phyloP scores from a whole-genome alignment of 768 basidiomycete genomes.

The Sistotremastrum niveocremeum region DNA sequence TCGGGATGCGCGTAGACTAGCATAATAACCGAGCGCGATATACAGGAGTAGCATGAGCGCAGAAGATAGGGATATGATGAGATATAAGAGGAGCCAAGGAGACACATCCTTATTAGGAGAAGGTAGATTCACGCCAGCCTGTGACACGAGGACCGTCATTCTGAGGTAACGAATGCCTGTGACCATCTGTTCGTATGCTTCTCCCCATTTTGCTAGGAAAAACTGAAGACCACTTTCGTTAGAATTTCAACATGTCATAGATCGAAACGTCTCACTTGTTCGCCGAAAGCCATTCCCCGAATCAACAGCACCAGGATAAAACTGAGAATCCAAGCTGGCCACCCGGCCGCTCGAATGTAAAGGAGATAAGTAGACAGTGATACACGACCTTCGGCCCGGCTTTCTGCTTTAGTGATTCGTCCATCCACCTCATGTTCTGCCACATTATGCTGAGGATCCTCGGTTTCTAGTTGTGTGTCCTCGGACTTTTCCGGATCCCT shows the following conservation, averaged over 20 bases:
- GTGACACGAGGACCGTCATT: not conserved
- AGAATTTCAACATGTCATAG: not conserved
- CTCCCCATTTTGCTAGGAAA: conserved; percentile 56
- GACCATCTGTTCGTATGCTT: conserved; percentile 37
- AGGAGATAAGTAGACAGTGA: conserved; percentile 44
- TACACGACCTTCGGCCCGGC: conserved; percentile 53
- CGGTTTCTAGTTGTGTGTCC: not conserved
- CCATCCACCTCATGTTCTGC: conserved; percentile 16
- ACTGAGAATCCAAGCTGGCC: conserved; percentile 40
- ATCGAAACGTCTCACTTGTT: conserved; percentile 31
- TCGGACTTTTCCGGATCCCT: not conserved
- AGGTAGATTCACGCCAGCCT: conserved; percentile 26
- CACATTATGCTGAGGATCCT: no score
- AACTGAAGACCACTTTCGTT: conserved; percentile 24
- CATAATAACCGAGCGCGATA: conserved; percentile 52
- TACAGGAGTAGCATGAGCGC: conserved; percentile 39
- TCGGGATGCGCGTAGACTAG: conserved; percentile 53
- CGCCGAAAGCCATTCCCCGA: conserved; percentile 39
- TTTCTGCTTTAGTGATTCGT: conserved; percentile 49
- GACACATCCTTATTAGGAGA: conserved; percentile 43
- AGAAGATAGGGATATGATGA: conserved; percentile 46
- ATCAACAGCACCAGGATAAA: conserved; percentile 39
- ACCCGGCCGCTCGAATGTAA: conserved; percentile 50
- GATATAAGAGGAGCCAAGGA: conserved; percentile 55
- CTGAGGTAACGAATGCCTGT: conserved; percentile 19